Evolutionary conservation across 257 asterid species (phyloP), one percentile per base, ranked within the genome.

Genomic region (Rauvolfia tetraphylla): DNA sequence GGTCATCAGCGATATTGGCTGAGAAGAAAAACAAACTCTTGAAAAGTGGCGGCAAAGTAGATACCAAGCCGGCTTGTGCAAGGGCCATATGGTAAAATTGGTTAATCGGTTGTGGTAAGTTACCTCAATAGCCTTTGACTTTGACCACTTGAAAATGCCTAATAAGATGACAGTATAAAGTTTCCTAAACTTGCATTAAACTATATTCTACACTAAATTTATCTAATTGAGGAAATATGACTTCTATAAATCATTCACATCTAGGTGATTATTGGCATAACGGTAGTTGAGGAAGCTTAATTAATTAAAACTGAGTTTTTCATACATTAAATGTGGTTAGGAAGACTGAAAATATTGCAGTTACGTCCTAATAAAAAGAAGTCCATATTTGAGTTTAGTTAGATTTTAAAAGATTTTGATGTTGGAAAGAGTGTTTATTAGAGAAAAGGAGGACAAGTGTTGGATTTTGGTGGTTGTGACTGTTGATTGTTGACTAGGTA

Each of bases 31-130:
- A 89, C 92, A 82, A 82, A 81, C 77, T 72, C 90, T 82, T 80
- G 76, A 88, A 80, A 84, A 48, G 87, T 87, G 93, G 96, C 96
- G 92, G 96, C 90, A 90, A 87, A 63, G 62, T 79, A 86, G 91
- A 83, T 74, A 82, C 73, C 56, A 75, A 65, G 92, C 96, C 96
- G 93, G 97, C 96, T 75, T 80, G 59, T 66, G 73, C 41, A 75
- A 71, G 74, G 68, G 86, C 76, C 54, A 33, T 58, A 3, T n/a
- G n/a, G n/a, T n/a, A n/a, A n/a, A n/a, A n/a, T n/a, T 51, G 5
- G 83, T 75, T 77, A 46, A 63, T 33, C 36, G 36, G 5, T 27
- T 66, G 12, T 63, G 44, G 4, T 68, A 48, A 84, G 59, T 86
- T 80, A 88, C 94, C 4, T 2, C 13, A 81, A 17, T 76, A 75